Conservation (phyloP, 768 basidiomycete species). For the Steccherinum ochraceum region DNA sequence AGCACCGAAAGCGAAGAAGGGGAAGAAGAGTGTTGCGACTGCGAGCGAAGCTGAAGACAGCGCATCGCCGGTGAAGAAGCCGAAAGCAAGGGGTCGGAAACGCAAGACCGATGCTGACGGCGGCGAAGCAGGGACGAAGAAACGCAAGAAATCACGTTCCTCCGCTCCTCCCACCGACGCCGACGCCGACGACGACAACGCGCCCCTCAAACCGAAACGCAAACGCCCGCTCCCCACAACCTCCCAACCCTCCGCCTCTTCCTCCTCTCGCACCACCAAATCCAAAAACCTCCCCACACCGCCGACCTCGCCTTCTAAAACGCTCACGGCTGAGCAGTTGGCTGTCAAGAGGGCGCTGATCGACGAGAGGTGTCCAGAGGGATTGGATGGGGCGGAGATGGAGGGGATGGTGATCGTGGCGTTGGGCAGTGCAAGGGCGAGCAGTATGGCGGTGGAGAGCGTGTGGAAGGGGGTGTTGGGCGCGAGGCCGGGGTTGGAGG, state of each 20-base stretch:
- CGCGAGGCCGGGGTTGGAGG: constrained; percentile 43
- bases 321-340: neutral
- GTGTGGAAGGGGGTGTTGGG: constrained; percentile 48
- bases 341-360: neutral
- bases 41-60: neutral
- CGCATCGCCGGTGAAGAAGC: neutral
- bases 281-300: neutral
- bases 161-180: neutral
- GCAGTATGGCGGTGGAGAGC: constrained; percentile 49
- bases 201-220: too few species aligned
- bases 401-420: constrained; percentile 66
- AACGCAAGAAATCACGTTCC: neutral
- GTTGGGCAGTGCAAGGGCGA: constrained; percentile 67
- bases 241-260: neutral
- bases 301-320: neutral
- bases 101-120: neutral
- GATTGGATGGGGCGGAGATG: constrained; percentile 30
- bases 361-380: neutral
- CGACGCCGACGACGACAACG: neutral
- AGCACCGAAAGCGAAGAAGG: neutral
- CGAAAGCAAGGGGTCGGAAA: constrained; percentile 1
- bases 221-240: neutral
- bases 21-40: neutral
- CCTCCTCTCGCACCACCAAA: too few species aligned
- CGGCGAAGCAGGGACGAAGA: neutral